Evolutionary conservation across 1,139 yeast genomes (phyloP), one percentile per base, ranked within the genome.

Genomic region (Geotrichum aggregatum): DNA sequence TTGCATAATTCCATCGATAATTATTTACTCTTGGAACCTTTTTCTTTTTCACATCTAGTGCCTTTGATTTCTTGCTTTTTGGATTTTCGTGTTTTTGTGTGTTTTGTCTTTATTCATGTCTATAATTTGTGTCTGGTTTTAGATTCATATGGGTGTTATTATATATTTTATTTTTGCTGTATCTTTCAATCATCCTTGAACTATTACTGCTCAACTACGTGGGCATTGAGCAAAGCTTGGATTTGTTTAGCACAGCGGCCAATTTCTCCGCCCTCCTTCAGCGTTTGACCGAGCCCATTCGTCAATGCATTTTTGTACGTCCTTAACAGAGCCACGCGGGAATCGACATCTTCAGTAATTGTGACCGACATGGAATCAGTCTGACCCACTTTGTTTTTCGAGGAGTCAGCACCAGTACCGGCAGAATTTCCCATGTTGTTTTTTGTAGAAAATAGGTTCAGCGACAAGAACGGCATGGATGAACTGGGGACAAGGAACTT

Each of bases 211-310:
- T 41, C 44, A 26, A 31, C 33, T 30, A 48, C 22, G 30, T 31
- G 47, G 19, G 28, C 40, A 26, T 43, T 14, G 30, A 44, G 47
- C 28, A 55, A 24, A 34, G 44, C 43, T 39, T 42, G 22, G 16
- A 61, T 43, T 42, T 49, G 56, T 47, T 75, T 75, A 10, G 87
- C 84, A 47, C 74, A 75, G 56, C 83, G 77, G 2, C 89, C 92
- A 11, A 77, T 71, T 55, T 84, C 89, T 2, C 94, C 94, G 8
- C 89, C 91, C 61, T 87, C 95, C 60, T 80, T 82, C 8, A 79
- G 66, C 42, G 81, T 65, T 39, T 72, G 71, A 1, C 68, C 72
- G 28, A 85, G 71, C 44, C 87, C 87, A 49, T 72, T 72, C 22
- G 63, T 50, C 58, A 86, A 71, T 8, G 79, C 79, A 1, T 66